These are phyloP conservation scores for Udeniomyces megalosporus DNA, from an alignment of 768 basidiomycete genomes.

Conservation along the genomic window DNA sequence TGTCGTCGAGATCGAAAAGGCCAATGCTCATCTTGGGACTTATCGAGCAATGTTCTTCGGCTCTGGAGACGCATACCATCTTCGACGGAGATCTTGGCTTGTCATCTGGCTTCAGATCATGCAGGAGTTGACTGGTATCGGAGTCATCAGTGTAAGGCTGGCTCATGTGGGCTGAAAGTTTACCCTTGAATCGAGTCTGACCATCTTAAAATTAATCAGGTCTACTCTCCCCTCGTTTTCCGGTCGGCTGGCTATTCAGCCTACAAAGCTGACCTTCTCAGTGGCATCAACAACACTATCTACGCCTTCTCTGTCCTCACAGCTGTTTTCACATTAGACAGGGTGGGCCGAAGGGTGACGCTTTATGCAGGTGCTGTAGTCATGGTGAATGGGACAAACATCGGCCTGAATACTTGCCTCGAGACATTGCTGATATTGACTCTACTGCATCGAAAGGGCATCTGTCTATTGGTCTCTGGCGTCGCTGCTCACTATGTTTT, in stretches of 20 bases:
- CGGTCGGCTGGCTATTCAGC: conserved; percentile 17
- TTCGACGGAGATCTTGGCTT: conserved; percentile 14
- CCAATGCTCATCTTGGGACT: background rate
- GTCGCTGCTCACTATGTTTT: conserved; percentile 8
- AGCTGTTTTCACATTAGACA: conserved; percentile 19
- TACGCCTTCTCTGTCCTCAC: conserved; percentile 19
- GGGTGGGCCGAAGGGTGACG: conserved; percentile 18
- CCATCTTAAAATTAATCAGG: too few relatives aligned
- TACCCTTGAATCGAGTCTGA: too few relatives aligned
- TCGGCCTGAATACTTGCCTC: background rate
- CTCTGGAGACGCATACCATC: conserved; percentile 1
- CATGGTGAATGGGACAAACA: too few relatives aligned
- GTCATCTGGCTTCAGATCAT: conserved; percentile 20
- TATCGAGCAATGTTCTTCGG: conserved; percentile 17
- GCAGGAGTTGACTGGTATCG: conserved; percentile 21
- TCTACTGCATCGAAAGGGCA: conserved; percentile 4
- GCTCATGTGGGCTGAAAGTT: background rate
- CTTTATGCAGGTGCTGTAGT: conserved; percentile 13
- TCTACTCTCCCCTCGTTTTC: conserved; percentile 17
- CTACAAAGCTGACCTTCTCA: conserved; percentile 18
- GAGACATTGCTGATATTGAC: background rate
- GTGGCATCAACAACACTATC: conserved; percentile 19
- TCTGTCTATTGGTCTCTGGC: conserved; percentile 14
- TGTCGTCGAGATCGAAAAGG: conserved; percentile 19
- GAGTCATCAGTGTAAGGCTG: background rate